Base-by-base conservation (phyloP, 768 basidiomycete genomes). In the Dioszegia crocea region DNA sequence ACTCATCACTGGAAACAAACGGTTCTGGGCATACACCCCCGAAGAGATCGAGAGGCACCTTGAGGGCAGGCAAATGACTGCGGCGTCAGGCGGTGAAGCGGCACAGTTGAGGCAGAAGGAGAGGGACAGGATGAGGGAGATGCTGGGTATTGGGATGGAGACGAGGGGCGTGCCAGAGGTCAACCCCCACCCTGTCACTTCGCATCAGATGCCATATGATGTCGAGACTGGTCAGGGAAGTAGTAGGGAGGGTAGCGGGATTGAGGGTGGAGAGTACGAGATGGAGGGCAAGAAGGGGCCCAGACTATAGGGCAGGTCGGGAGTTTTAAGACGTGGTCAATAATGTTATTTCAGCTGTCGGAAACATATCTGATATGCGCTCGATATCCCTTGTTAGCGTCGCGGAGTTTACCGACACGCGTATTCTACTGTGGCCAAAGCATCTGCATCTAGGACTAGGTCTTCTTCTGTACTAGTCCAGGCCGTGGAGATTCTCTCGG, bases 11-110 rank as follows among this genome's bases (percentile, higher is more conserved):
- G 70, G 70, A 14, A 67, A 72, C 52, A 60, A 54, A 26, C 56
- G 57, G 46, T 72, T 72, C 67, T 72, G 67, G 67, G 58, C 39
- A 4, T 69, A 65, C 46, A 72, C 70, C 2, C 65, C 64, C 0
- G 70, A 68, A 47, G 70, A 72, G 60, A 69, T 72, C 21, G 41
- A 68, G 46, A 44, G 65, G 24, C 61, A 59, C 52, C 46, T 72
- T 29, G 70, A 72, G 29, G 70, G 70, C 6, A 54, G 65, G 43
- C 41, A 54, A 8, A 65, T 67, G 60, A 65, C 70, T 4, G 45
- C 58, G 17, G 57, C 54, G 2, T 46, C 67, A 3, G 70, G 64
- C 23, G 36, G 59, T 24, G 65, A 65, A 24, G 67, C 67, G 51
- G 67, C 67, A 16, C 62, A 62, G 27, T 52, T 68, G 43, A 29